Evolutionary conservation across 1,284 basidiomycete genomes (phyloP).

Genomic region (Marasmius oreades): DNA sequence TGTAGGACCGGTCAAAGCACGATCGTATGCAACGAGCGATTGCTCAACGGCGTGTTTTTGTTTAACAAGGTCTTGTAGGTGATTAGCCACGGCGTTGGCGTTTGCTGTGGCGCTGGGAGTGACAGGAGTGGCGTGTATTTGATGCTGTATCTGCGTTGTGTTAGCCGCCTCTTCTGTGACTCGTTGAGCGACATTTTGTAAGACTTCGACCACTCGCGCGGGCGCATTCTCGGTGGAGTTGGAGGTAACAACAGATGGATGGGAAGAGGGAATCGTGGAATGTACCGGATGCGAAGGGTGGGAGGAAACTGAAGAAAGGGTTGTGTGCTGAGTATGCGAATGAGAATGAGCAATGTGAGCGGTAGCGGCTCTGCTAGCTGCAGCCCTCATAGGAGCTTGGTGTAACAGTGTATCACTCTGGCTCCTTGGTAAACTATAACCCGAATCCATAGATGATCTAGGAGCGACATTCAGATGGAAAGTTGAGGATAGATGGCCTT

Average conservation of each 20-base stretch:
- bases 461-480: slow-evolving; percentile 73
- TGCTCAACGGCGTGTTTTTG: slow-evolving; percentile 77
- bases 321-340: neutral
- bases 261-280: neutral
- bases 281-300: neutral
- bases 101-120: neutral
- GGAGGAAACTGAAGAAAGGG: neutral
- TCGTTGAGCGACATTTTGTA: slow-evolving; percentile 70
- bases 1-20: slow-evolving; percentile 52
- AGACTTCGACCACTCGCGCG: slow-evolving; percentile 67
- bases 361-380: slow-evolving; percentile 22
- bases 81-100: slow-evolving; percentile 25
- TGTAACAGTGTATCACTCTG: slow-evolving; percentile 50
- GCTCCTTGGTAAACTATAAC: slow-evolving; percentile 56
- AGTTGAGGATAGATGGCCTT: slow-evolving; percentile 61
- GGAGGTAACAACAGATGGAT: neutral
- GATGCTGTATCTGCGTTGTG: slow-evolving; percentile 33
- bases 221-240: slow-evolving; percentile 8
- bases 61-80: slow-evolving; percentile 66
- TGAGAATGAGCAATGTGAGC: slow-evolving; percentile 15
- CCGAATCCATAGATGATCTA: slow-evolving; percentile 60
- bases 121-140: neutral
- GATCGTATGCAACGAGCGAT: slow-evolving; percentile 72
- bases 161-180: slow-evolving; percentile 69
- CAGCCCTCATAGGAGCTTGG: slow-evolving; percentile 9